Conservation (phyloP, 306 rosid species). For the Ziziphus jujuba region DNA sequence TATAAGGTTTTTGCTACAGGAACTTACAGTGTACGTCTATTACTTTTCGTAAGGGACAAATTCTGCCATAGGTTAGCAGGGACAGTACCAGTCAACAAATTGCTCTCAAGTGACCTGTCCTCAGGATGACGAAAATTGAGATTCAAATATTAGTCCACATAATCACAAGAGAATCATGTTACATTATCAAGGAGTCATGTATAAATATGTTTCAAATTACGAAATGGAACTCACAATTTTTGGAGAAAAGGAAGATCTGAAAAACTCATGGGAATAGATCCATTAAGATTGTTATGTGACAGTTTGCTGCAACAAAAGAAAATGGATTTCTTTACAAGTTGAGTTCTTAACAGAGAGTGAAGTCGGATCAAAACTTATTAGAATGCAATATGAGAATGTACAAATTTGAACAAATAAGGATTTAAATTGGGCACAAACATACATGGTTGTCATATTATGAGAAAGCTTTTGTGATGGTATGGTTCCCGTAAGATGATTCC, state of each 20-base stretch:
- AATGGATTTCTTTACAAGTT: slow-evolving; percentile 3
- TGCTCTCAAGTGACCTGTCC: slow-evolving; percentile 56
- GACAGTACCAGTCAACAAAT: slow-evolving; percentile 51
- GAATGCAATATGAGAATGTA: background rate
- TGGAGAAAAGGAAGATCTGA: slow-evolving; percentile 63
- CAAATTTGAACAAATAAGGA: background rate
- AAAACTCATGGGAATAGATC: slow-evolving; percentile 57
- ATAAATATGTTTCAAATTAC: background rate
- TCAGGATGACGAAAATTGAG: background rate
- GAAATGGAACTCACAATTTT: slow-evolving; percentile 56
- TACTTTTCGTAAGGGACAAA: slow-evolving; percentile 32
- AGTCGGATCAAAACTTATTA: background rate
- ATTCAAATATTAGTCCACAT: slow-evolving; percentile 2
- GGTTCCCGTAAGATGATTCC: slow-evolving; percentile 64
- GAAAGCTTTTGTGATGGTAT: slow-evolving; percentile 60
- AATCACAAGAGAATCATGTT: background rate
- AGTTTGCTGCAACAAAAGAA: slow-evolving; percentile 48
- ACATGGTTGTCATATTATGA: slow-evolving; percentile 71
- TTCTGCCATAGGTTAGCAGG: slow-evolving; percentile 54
- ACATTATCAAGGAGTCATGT: background rate
- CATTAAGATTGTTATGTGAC: slow-evolving; percentile 64
- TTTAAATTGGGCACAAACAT: slow-evolving; percentile 24
- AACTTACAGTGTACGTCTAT: slow-evolving; percentile 56
- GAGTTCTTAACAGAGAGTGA: background rate
- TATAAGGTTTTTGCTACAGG: slow-evolving; percentile 3